Base-by-base conservation (phyloP, 148 eudicot genomes). In the Chenopodium formosanum region DNA sequence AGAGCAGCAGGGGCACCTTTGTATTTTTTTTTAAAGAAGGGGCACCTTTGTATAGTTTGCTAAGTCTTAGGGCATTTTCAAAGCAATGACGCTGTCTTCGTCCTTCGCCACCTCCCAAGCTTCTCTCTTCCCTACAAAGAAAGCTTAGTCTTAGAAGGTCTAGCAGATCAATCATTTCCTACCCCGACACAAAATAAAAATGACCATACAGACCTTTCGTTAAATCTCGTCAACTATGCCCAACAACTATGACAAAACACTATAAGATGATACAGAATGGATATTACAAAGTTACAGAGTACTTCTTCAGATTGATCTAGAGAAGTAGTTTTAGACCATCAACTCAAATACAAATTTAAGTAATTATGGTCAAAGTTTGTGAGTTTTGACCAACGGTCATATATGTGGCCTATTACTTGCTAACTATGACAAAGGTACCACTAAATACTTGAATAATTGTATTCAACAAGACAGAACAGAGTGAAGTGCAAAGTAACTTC, bases 51-150 rank as follows among this genome's bases (percentile, higher is more conserved):
- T 4, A 19, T 27, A 23, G 11, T 16, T 46, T 48, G 76, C 76
- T 25, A 50, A 50, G 76, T 14, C 25, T 64, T 46, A 4, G 63
- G 12, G 20, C 68, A 74, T n/a, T 40, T 82, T 88, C 75, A 91
- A 48, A 88, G 56, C 10, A 78, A 79, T 34, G 94, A 82, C 19
- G 78, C 68, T 47, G 46, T 47, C 20, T 9, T 17, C 20, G 37
- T 67, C 85, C 84, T 84, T 75, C 81, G 87, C 95, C 95, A 92
- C 82, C 93, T 89, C 72, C 95, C 95, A 9, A 92, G 90, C 82
- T 90, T 90, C 84, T 92, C 95, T 72, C 85, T 77, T 75, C 95
- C 95, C 95, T 92, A 87, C 6, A 73, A 13, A 70, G 22, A 64
- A 1, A 72, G 58, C 44, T 23, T 60, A 16, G 31, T 62, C 73